Percentiles rank a stretch among this genome's conserved stretches.
phyloP scores from a whole-genome alignment of 2,329 filamentous ascomycete genomes.

The Microascus cirrosus region DNA sequence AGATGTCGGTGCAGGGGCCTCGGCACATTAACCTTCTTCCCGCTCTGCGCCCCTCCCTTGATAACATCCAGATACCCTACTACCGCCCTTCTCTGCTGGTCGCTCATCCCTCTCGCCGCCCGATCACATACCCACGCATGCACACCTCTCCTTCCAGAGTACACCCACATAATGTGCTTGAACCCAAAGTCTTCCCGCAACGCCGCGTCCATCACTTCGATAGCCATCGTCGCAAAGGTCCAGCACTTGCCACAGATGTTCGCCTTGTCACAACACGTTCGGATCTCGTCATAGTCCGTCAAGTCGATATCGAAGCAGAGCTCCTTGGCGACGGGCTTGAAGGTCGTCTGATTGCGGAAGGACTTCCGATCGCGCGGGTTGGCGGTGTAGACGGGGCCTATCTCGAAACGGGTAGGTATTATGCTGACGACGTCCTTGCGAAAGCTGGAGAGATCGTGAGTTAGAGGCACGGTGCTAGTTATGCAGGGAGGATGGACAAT shows the following conservation, averaged over 20 bases:
- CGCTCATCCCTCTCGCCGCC: conserved; percentile 72
- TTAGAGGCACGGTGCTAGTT: not conserved
- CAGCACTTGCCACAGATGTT: conserved; percentile 93
- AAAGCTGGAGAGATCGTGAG: conserved; percentile 37
- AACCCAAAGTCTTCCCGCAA: conserved; percentile 93
- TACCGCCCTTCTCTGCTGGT: conserved; percentile 73
- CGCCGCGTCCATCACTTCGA: conserved; percentile 82
- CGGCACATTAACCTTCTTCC: conserved; percentile 75
- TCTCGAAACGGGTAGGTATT: conserved; percentile 92
- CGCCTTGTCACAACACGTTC: conserved; percentile 87
- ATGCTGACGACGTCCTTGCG: conserved; percentile 84
- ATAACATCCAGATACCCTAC: conserved; percentile 84
- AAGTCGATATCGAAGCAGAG: conserved; percentile 98
- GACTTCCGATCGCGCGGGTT: conserved; percentile 92
- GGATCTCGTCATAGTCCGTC: conserved; percentile 95
- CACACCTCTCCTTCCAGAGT: conserved; percentile 89
- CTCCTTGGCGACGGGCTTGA: conserved; percentile 84
- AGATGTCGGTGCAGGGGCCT: conserved; percentile 87
- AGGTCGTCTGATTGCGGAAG: conserved; percentile 66
- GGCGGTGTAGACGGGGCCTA: conserved; percentile 90
- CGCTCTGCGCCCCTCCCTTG: conserved; percentile 74
- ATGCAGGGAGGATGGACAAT: too few species aligned
- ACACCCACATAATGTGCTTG: conserved; percentile 95
- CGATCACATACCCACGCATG: conserved; percentile 98
- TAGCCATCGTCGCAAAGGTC: conserved; percentile 96